Evolutionary conservation across 352 stramenopile species (phyloP), one percentile per base, ranked within the genome.

Genomic region (Pythium biforme): DNA sequence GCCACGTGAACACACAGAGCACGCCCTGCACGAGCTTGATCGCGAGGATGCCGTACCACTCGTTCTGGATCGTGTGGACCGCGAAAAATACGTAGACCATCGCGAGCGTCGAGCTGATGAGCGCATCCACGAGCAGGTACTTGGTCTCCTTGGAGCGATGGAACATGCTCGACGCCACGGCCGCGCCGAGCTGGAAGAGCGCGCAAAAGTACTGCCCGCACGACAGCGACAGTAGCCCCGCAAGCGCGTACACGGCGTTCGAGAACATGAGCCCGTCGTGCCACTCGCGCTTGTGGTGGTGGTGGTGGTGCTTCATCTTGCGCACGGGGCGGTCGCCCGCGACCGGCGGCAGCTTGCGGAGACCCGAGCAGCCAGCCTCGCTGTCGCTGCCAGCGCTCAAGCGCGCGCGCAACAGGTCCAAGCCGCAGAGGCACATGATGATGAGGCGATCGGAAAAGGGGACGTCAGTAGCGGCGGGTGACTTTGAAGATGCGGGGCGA

Each of bases 81-180:
- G 78, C 74, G 26, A 86, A 80, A 59, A 83, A 91, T 22, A 90
- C 59, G 58, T 88, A 90, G 62, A 93, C 68, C 59, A 89, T 37
- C 26, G 72, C 81, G 14, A 93, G 74, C 43, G 77, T 87, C 53
- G 78, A 83, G 62, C 80, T 90, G 61, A 93, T 89, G 49, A 84
- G 66, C n/a, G 82, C 84, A 64, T 93, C 84, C 27, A 93, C 67
- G 33, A 88, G 64, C 45, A 93, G 64, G 66, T 88, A 93, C 71
- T 85, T 86, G 70, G 84, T 93, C 70, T 93, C 84, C 69, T 90
- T 89, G 39, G 79, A 89, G 37, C 84, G 80, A 59, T 93, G 84
- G 69, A 93, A 93, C 69, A 89, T 76, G 47, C 75, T 89, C 41
- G 79, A 90, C 20, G 84, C 81, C 39, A 90, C 72, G 37, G 84